Conservation (phyloP, 257 asterid species). For the Forsythia suspensa region DNA sequence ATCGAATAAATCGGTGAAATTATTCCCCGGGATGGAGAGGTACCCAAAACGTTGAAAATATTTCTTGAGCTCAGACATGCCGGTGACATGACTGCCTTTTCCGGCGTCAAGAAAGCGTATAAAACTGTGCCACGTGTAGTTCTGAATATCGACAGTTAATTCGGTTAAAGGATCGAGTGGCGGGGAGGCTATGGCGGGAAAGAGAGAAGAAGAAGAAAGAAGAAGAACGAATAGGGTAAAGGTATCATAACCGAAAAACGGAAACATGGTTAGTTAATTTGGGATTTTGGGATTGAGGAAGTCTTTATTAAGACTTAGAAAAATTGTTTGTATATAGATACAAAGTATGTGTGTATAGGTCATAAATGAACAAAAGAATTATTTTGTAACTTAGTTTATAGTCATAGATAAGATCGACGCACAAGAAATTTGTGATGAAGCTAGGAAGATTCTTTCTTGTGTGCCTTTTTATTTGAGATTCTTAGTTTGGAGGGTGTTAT, state of each 20-base stretch:
- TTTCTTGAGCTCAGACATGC: conserved; percentile 76
- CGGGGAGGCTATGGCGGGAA: conserved; percentile 66
- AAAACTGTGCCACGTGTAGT: conserved; percentile 61
- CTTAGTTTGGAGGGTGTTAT: conserved; percentile 30
- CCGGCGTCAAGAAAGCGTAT: conserved; percentile 60
- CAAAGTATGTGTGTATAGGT: neutral
- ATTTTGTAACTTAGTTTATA: neutral
- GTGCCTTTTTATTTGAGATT: conserved; percentile 31
- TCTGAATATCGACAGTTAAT: conserved; percentile 27
- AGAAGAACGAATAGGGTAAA: conserved; percentile 11
- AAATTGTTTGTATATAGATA: neutral
- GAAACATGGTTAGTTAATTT: conserved; percentile 42
- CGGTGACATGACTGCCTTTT: conserved; percentile 57
- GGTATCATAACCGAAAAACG: conserved; percentile 43
- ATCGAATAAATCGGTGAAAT: conserved; percentile 59
- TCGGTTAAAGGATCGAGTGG: conserved; percentile 27
- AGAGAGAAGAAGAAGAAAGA: conserved; percentile 5
- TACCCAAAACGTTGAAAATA: conserved; percentile 86
- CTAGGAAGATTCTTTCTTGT: conserved; percentile 40
- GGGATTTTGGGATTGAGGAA: conserved; percentile 18
- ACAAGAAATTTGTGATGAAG: conserved; percentile 36
- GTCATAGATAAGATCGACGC: conserved; percentile 33
- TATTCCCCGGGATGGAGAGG: conserved; percentile 27
- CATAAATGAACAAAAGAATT: neutral
- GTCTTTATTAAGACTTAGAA: conserved; percentile 11